Conservation (phyloP, 169 alveolate genomes). For the Cyclospora cayetanensis region DNA sequence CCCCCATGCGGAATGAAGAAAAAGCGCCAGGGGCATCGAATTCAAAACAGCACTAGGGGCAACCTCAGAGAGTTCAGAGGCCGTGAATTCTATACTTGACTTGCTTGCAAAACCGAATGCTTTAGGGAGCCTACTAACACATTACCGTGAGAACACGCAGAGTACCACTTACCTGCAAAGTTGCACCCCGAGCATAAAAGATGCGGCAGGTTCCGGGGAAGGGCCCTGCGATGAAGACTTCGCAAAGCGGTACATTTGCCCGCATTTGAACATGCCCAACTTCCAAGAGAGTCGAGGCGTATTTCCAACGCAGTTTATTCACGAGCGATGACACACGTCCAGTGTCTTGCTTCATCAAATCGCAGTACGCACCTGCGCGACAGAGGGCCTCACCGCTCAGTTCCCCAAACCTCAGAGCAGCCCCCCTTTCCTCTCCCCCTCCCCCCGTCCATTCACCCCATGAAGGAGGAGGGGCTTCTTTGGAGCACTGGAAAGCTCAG, state of each 20-base stretch:
- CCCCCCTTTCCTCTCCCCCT: background rate
- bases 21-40: no score
- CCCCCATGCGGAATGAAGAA: no score
- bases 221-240: constrained; percentile 78
- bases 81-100: no score
- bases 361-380: constrained; percentile 80
- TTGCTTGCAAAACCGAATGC: no score
- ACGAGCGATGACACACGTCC: constrained; percentile 77
- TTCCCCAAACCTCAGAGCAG: background rate
- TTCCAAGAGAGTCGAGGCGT: constrained; percentile 66
- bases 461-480: background rate
- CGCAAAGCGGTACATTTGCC: constrained; percentile 82
- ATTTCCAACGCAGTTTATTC: constrained; percentile 70
- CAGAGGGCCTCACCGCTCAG: background rate
- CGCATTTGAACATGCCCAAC: constrained; percentile 73
- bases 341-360: constrained; percentile 76
- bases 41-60: no score
- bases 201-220: constrained; percentile 78
- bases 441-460: background rate
- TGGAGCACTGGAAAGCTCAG: background rate
- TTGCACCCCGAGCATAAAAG: constrained; percentile 82
- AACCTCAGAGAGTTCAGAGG: no score
- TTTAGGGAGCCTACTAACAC: no score
- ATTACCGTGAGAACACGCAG: no score
- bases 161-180: constrained; percentile 76